Conservation (phyloP, 2,329 filamentous ascomycete genomes). For the Aspergillus novoparasiticus region DNA sequence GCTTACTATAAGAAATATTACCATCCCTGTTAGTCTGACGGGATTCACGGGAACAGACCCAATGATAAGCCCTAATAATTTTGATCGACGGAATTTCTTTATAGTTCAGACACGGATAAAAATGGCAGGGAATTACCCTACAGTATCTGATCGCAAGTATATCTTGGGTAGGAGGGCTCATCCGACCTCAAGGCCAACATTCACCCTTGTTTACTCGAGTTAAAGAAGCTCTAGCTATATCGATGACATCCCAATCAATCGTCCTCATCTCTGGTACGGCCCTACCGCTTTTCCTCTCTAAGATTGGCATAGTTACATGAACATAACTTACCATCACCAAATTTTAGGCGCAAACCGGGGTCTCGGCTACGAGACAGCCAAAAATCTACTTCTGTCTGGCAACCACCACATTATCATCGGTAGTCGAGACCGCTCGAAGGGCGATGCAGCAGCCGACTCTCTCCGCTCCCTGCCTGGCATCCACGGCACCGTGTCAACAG, state of each 20-base stretch:
- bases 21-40: too few relatives aligned
- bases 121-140: too few relatives aligned
- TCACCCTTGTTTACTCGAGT: neutral
- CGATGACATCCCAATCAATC: neutral
- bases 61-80: too few relatives aligned
- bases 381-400: neutral
- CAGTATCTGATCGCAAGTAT: too few relatives aligned
- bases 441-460: neutral
- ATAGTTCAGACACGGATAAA: too few relatives aligned
- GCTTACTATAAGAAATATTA: too few relatives aligned
- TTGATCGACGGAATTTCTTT: too few relatives aligned
- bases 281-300: neutral
- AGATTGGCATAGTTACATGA: neutral
- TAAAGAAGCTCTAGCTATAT: neutral
- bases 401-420: neutral
- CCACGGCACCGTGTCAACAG: neutral
- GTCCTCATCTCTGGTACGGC: neutral
- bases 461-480: neutral
- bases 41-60: too few relatives aligned
- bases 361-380: neutral
- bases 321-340: neutral
- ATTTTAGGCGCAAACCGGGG: neutral
- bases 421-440: neutral
- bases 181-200: too few relatives aligned
- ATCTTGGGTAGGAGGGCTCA: too few relatives aligned